Conservation (phyloP, 805 yeast genomes). For the Lipomyces mesembrius region DNA sequence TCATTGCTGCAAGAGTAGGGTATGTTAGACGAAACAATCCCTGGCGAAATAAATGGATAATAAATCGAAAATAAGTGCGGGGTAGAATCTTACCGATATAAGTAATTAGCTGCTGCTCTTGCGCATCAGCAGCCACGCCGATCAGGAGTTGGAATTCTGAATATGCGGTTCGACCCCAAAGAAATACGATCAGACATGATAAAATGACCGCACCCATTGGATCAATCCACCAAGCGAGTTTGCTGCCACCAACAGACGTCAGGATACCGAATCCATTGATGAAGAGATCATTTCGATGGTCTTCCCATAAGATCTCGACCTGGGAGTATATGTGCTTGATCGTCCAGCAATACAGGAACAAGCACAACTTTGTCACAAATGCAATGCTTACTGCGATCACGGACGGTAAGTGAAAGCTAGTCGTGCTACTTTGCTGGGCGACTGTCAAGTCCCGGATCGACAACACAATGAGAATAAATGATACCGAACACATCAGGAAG, state of each 20-base stretch:
- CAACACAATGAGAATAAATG: conserved; percentile 25
- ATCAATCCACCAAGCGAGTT: conserved; percentile 53
- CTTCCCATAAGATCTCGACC: conserved; percentile 27
- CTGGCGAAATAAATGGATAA: not conserved
- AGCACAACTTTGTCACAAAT: conserved; percentile 21
- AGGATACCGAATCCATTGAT: conserved; percentile 29
- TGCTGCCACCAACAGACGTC: conserved; percentile 48
- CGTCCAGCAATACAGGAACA: conserved; percentile 27
- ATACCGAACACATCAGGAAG: conserved; percentile 30
- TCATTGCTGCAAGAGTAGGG: conserved; percentile 45
- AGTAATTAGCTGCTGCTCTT: conserved; percentile 59
- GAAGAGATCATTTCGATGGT: conserved; percentile 29
- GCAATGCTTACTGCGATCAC: conserved; percentile 24
- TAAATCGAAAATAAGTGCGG: no score
- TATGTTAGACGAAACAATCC: not conserved
- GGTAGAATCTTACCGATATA: conserved; percentile 46
- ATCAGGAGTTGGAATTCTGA: conserved; percentile 65
- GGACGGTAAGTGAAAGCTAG: conserved; percentile 17
- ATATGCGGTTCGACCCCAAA: conserved; percentile 58
- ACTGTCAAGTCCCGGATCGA: conserved; percentile 15
- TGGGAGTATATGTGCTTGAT: conserved; percentile 21
- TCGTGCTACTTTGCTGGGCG: conserved; percentile 5
- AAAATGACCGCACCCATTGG: conserved; percentile 61
- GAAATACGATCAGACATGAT: conserved; percentile 55
- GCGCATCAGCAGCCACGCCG: conserved; percentile 59